Conservation (phyloP, 108 stramenopile species). For the Cyclotella kingstonii region DNA sequence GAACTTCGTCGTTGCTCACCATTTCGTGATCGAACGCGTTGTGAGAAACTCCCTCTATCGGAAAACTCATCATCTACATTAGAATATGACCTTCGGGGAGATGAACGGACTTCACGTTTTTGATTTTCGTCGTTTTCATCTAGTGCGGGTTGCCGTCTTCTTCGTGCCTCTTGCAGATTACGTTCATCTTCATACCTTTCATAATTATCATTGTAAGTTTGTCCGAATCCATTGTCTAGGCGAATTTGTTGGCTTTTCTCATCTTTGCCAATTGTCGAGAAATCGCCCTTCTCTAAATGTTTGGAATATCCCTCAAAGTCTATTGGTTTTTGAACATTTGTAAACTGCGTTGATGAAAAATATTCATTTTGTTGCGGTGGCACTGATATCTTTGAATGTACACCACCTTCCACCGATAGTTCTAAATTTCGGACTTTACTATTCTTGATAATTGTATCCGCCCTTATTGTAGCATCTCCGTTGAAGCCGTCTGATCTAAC, state of each 20-base stretch:
- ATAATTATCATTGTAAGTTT: no score
- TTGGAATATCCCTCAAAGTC: no score
- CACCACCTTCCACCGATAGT: background rate
- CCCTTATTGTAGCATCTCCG: no score
- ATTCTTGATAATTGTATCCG: background rate
- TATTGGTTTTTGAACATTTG: no score
- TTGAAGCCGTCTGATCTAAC: no score
- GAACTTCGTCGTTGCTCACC: constrained; percentile 9
- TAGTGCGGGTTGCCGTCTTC: background rate
- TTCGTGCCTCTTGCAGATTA: background rate
- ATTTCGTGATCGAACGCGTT: background rate
- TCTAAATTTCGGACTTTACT: background rate
- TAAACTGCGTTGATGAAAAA: no score
- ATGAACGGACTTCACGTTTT: background rate
- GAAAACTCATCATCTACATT: background rate
- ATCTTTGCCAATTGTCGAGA: no score
- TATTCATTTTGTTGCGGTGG: no score
- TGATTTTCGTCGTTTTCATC: background rate
- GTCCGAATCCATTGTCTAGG: no score
- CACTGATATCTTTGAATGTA: no score
- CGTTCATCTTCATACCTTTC: background rate
- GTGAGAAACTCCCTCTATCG: background rate
- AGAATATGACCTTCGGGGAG: background rate
- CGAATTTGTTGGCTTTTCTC: no score
- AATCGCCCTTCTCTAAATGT: no score